Conservation (phyloP, 331 rosid genomes). For the Ulmus americana region DNA sequence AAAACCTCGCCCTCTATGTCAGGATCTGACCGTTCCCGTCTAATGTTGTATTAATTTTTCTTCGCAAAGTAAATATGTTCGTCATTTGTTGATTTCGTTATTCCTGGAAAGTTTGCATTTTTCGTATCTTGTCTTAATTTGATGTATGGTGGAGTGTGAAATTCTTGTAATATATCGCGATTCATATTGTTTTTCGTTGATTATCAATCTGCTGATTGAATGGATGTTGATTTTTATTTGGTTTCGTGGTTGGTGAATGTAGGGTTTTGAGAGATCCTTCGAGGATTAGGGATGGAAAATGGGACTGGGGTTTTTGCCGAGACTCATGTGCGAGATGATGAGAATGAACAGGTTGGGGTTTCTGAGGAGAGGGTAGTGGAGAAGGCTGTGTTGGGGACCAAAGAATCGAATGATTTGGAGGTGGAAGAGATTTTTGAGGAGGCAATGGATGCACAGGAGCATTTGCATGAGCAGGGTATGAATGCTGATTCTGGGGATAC, state of each 20-base stretch:
- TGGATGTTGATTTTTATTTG: constrained; percentile 16
- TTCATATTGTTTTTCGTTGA: neutral
- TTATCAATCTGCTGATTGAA: constrained; percentile 6
- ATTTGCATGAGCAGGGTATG: constrained; percentile 30
- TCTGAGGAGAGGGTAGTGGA: constrained; percentile 28
- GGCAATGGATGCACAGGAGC: constrained; percentile 33
- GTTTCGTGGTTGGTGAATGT: constrained; percentile 29
- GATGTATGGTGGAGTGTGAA: constrained; percentile 1
- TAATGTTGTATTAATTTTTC: neutral
- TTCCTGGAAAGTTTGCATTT: neutral
- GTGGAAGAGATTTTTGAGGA: constrained; percentile 53
- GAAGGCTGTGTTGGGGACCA: constrained; percentile 26
- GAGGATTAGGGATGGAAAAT: constrained; percentile 51
- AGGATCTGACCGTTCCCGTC: constrained; percentile 15
- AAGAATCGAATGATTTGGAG: constrained; percentile 35
- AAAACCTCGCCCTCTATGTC: neutral
- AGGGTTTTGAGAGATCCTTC: constrained; percentile 40
- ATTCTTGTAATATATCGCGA: constrained; percentile 6
- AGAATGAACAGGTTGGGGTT: constrained; percentile 33
- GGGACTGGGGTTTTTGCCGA: constrained; percentile 36
- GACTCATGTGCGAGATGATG: constrained; percentile 31
- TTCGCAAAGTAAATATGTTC: neutral
- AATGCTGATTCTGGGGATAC: constrained; percentile 7
- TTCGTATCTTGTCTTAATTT: constrained; percentile 1
- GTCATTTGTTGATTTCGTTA: neutral